Evolutionary conservation across 2,329 filamentous ascomycete species (phyloP).

Genomic region (Neopestalotiopsis clavispora): DNA sequence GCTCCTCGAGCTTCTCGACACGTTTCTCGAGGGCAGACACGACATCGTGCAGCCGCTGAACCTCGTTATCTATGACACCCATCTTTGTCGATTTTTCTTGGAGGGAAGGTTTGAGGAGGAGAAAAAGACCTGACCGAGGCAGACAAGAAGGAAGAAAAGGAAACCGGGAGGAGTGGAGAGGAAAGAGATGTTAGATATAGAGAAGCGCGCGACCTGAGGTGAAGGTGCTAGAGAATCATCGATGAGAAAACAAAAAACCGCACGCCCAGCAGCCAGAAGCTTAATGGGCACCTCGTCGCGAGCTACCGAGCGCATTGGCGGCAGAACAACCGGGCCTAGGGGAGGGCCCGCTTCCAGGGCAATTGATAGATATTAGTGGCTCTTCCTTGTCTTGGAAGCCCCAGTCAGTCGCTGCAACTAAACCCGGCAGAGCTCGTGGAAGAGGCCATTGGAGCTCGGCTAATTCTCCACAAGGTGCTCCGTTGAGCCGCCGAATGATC

Average conservation of each 20-base stretch:
- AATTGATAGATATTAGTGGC: neutral
- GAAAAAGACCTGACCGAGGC: slow-evolving; percentile 30
- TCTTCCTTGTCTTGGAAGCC: neutral
- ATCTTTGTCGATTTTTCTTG: slow-evolving; percentile 58
- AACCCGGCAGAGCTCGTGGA: neutral
- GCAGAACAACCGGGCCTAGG: neutral
- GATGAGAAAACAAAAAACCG: slow-evolving; percentile 4
- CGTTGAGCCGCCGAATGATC: slow-evolving; percentile 24
- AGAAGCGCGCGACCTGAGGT: slow-evolving; percentile 21
- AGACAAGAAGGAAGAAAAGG: slow-evolving; percentile 24
- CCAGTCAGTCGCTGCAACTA: neutral
- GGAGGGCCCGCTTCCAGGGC: neutral
- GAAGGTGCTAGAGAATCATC: slow-evolving; percentile 16
- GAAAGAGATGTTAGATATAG: slow-evolving; percentile 15
- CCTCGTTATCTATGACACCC: slow-evolving; percentile 86
- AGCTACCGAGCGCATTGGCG: slow-evolving; percentile 1
- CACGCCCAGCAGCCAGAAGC: neutral
- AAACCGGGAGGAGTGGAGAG: slow-evolving; percentile 26
- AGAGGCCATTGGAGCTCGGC: slow-evolving; percentile 23
- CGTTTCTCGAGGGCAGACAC: slow-evolving; percentile 84
- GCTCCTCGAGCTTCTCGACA: slow-evolving; percentile 82
- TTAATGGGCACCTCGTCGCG: neutral
- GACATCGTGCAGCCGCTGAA: slow-evolving; percentile 83
- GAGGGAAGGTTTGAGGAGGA: neutral
- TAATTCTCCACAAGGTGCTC: slow-evolving; percentile 26